Conservation (phyloP, 2,329 filamentous ascomycete species). For the Coleophoma cylindrospora region DNA sequence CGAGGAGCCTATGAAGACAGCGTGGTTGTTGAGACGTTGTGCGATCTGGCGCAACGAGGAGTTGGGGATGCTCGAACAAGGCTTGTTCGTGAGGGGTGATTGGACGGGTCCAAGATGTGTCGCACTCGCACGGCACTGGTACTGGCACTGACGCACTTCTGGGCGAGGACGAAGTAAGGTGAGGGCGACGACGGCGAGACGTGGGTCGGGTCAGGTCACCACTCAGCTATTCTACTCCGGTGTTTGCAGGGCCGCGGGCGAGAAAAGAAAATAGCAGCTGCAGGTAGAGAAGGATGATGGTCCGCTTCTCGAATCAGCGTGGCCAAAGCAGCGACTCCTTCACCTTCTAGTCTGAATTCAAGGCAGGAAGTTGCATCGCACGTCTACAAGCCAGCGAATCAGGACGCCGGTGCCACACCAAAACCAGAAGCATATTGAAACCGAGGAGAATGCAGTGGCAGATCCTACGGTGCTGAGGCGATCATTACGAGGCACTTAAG, state of each 20-base stretch:
- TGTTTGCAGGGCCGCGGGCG: too few species aligned
- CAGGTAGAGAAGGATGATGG: too few species aligned
- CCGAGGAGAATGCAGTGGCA: background rate
- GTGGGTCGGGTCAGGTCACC: too few species aligned
- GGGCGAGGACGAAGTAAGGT: background rate
- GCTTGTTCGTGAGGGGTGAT: background rate
- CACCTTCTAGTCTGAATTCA: background rate
- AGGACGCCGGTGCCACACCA: background rate
- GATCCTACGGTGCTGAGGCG: background rate
- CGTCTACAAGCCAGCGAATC: background rate
- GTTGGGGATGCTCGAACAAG: background rate
- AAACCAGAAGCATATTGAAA: background rate
- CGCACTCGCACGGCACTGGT: background rate
- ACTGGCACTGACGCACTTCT: background rate
- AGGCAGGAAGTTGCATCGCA: background rate
- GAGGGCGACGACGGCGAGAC: background rate
- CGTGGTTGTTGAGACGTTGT: background rate
- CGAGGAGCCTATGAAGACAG: too few species aligned
- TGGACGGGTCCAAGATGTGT: background rate
- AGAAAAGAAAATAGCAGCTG: too few species aligned
- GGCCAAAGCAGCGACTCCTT: background rate
- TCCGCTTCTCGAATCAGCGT: too few species aligned
- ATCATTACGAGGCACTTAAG: background rate
- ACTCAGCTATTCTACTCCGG: too few species aligned
- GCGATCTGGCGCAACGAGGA: slow-evolving; percentile 2